Evolutionary conservation across 2,329 filamentous ascomycete genomes (phyloP).

Genomic region (Venturia carpophila): DNA sequence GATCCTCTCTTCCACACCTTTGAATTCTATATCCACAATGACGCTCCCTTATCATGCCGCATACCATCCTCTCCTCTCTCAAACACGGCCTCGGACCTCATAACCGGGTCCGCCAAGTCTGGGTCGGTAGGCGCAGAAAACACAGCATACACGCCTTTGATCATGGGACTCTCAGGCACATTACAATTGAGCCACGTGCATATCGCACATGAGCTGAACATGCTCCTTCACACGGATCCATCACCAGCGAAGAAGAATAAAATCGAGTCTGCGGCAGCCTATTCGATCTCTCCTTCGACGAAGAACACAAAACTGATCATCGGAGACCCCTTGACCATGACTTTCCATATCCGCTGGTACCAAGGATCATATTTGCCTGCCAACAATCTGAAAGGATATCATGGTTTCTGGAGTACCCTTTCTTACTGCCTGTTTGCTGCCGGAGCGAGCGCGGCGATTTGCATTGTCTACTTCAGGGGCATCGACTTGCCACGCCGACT

Average conservation of each 20-base stretch:
- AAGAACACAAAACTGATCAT: conserved; percentile 64
- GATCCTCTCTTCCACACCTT: conserved; percentile 81
- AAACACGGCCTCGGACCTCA: conserved; percentile 1
- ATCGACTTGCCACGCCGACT: conserved; percentile 44
- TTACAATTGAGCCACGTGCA: conserved; percentile 85
- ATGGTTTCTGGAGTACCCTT: conserved; percentile 43
- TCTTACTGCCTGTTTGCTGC: conserved; percentile 43
- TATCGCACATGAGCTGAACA: conserved; percentile 80
- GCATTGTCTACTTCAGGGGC: conserved; percentile 47
- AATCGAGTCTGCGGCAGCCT: conserved; percentile 79
- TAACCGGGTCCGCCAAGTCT: conserved; percentile 26
- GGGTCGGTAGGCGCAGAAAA: conserved; percentile 33
- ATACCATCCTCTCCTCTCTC: conserved; percentile 66
- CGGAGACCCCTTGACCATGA: conserved; percentile 72
- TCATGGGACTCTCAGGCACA: conserved; percentile 82
- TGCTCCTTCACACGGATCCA: conserved; percentile 62
- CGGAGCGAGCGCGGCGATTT: conserved; percentile 41
- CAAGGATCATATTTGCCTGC: conserved; percentile 60
- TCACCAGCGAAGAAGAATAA: conserved; percentile 50
- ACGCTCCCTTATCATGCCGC: conserved; percentile 86
- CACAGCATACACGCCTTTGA: conserved; percentile 63
- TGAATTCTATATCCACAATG: conserved; percentile 97
- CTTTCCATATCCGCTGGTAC: conserved; percentile 81
- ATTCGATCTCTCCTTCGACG: conserved; percentile 62
- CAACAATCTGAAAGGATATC: conserved; percentile 38